Percentiles rank a stretch among this genome's conserved stretches.
These are phyloP conservation scores for Aureobasidium vineae DNA, from an alignment of 2,329 filamentous ascomycete species.

Conservation along the genomic window DNA sequence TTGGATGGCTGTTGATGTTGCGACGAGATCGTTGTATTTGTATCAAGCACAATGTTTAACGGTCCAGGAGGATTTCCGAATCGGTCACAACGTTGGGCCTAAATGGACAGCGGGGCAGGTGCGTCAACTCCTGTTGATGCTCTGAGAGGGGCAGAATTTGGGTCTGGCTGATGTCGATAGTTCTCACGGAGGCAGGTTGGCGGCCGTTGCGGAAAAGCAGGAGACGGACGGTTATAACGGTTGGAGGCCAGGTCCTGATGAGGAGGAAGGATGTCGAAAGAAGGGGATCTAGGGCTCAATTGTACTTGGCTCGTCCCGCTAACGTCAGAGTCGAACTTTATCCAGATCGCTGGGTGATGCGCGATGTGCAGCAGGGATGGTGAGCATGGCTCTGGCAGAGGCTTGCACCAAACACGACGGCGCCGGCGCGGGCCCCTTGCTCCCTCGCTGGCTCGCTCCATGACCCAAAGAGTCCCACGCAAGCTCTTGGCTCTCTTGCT, in stretches of 20 bases:
- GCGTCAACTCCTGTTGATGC: conserved; percentile 22
- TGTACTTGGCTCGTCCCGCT: conserved; percentile 23
- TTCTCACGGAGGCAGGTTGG: conserved; percentile 22
- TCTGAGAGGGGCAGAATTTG: conserved; percentile 20
- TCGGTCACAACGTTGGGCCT: conserved; percentile 26
- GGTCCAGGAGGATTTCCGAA: conserved; percentile 25
- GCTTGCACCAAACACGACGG: conserved; percentile 18
- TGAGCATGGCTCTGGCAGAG: conserved; percentile 22
- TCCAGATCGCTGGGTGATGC: conserved; percentile 43
- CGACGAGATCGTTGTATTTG: conserved; percentile 27
- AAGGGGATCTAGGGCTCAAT: conserved; percentile 21
- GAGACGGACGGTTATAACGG: conserved; percentile 26
- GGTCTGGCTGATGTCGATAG: conserved; percentile 25
- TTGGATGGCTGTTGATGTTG: conserved; percentile 26
- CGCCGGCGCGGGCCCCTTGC: conserved; percentile 25
- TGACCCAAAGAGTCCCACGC: background rate
- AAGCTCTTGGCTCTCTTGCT: conserved; percentile 8
- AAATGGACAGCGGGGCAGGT: conserved; percentile 26
- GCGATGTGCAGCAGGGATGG: conserved; percentile 29
- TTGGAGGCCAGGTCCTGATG: conserved; percentile 22
- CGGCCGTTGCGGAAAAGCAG: conserved; percentile 27
- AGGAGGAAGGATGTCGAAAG: conserved; percentile 19
- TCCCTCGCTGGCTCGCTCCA: background rate
- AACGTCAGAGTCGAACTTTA: conserved; percentile 30
- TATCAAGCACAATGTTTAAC: conserved; percentile 21